Conservation (phyloP, 306 rosid species). For the Prunus campanulata region DNA sequence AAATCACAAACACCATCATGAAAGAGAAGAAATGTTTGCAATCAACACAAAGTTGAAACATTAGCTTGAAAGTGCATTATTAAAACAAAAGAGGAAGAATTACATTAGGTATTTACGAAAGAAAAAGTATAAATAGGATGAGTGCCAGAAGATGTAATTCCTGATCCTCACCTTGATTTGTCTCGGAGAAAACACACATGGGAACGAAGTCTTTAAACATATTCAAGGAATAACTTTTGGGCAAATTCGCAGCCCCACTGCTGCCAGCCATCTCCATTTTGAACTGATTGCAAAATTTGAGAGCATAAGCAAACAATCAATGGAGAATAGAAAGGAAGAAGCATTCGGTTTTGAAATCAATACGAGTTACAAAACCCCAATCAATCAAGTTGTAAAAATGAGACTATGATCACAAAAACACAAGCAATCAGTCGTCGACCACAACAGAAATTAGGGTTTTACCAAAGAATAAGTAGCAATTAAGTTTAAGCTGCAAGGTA, state of each 20-base stretch:
- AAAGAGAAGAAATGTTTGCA: neutral
- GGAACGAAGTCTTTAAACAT: slow-evolving; percentile 95
- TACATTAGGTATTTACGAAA: neutral
- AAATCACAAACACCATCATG: neutral
- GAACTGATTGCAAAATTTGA: slow-evolving; percentile 52
- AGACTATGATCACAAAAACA: neutral
- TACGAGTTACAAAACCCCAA: neutral
- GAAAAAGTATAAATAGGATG: neutral
- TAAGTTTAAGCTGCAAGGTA: neutral
- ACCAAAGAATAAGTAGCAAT: neutral
- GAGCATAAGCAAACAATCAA: slow-evolving; percentile 15
- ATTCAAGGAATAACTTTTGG: slow-evolving; percentile 72
- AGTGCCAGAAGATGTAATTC: neutral
- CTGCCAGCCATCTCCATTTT: slow-evolving; percentile 85
- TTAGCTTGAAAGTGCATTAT: neutral
- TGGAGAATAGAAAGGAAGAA: neutral
- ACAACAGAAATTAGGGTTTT: neutral
- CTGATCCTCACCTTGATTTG: slow-evolving; percentile 72
- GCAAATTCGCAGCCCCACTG: slow-evolving; percentile 55
- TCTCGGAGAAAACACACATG: slow-evolving; percentile 85
- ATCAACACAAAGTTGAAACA: neutral
- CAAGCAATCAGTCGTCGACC: neutral
- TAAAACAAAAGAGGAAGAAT: neutral
- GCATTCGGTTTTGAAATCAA: slow-evolving; percentile 1
- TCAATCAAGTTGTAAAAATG: neutral